Conservation (phyloP, 2,329 filamentous ascomycete species). For the Xylaria sp. region DNA sequence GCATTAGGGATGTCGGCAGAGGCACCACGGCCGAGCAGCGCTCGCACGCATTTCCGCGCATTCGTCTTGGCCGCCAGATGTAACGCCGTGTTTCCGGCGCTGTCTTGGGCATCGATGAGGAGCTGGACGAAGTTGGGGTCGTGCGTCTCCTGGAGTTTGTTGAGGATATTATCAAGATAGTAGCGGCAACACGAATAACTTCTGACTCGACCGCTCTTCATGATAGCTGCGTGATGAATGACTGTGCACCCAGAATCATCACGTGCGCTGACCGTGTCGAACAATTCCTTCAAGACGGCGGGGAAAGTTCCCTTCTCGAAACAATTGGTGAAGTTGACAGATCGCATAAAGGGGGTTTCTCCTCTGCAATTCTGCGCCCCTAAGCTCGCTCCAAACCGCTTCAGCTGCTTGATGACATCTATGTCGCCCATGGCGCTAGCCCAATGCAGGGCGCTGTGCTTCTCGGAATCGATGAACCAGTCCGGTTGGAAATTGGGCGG, state of each 20-base stretch:
- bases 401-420: constrained; percentile 85
- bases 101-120: constrained; percentile 80
- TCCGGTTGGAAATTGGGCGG: constrained; percentile 87
- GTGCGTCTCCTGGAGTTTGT: constrained; percentile 79
- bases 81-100: constrained; percentile 84
- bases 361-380: constrained; percentile 71
- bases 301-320: constrained; percentile 93
- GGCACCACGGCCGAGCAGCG: constrained; percentile 76
- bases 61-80: constrained; percentile 77
- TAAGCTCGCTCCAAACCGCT: constrained; percentile 76
- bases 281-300: constrained; percentile 78
- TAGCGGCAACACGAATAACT: constrained; percentile 90
- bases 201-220: constrained; percentile 77
- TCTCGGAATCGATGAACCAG: constrained; percentile 89
- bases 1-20: constrained; percentile 81
- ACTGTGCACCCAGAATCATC: constrained; percentile 85
- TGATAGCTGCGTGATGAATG: constrained; percentile 91
- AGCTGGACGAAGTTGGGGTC: constrained; percentile 76
- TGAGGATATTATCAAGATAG: constrained; percentile 89
- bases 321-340: constrained; percentile 95
- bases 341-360: constrained; percentile 92
- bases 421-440: constrained; percentile 96
- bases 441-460: constrained; percentile 94
- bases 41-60: constrained; percentile 85
- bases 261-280: constrained; percentile 76